These are phyloP conservation scores for Aspergillus sp. DNA, from an alignment of 2,329 filamentous ascomycete species.

Conservation along the genomic window DNA sequence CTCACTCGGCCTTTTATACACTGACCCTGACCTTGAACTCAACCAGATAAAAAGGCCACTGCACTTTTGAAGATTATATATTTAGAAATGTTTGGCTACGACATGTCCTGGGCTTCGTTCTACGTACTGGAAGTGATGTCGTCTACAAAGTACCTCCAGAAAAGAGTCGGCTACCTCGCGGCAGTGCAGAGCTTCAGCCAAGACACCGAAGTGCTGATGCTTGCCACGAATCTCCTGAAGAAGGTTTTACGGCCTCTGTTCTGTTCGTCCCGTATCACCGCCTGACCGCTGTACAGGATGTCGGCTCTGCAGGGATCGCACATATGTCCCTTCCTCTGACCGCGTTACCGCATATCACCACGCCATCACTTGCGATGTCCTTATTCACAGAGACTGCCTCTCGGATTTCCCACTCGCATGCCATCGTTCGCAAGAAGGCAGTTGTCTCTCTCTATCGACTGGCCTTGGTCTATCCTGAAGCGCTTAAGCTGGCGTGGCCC, in stretches of 20 bases:
- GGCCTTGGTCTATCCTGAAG: constrained; percentile 93
- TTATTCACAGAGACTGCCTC: constrained; percentile 79
- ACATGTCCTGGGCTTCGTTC: constrained; percentile 99
- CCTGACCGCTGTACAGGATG: constrained; percentile 25
- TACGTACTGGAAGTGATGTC: constrained; percentile 99
- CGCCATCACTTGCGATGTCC: constrained; percentile 81
- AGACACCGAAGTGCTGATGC: constrained; percentile 94
- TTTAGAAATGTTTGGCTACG: constrained; percentile 96
- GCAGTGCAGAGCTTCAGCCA: constrained; percentile 93
- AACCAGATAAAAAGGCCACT: constrained; percentile 81
- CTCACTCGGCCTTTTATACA: no score
- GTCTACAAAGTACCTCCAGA: constrained; percentile 86
- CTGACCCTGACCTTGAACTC: constrained; percentile 5
- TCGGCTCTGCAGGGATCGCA: constrained; percentile 60
- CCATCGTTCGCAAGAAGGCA: constrained; percentile 86
- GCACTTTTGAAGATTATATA: constrained; percentile 93
- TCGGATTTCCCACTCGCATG: constrained; percentile 73
- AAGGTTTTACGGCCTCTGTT: constrained; percentile 49
- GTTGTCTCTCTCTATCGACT: constrained; percentile 89
- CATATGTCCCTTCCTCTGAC: constrained; percentile 78
- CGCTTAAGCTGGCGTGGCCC: constrained; percentile 84
- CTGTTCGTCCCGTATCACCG: background rate
- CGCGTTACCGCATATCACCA: constrained; percentile 91
- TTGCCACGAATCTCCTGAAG: constrained; percentile 92
- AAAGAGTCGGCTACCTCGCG: constrained; percentile 87